Base-by-base conservation (phyloP, 2,329 filamentous ascomycete genomes). In the Calonectria pseudoreteaudii region DNA sequence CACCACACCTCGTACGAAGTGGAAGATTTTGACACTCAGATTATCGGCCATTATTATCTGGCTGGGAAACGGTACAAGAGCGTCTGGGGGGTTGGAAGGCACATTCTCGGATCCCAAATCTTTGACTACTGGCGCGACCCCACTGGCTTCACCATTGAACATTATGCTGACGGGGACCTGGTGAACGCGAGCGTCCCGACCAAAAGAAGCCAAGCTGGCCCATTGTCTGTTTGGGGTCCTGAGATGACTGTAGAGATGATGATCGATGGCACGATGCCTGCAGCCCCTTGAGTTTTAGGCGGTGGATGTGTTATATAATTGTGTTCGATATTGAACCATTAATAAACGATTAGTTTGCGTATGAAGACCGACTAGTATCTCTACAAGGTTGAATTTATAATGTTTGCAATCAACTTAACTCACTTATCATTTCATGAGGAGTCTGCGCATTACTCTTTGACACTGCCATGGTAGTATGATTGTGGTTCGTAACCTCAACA, bases 141-240 rank as follows among this genome's bases (percentile, higher is more conserved):
- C 2, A 71, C 34, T 16, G 68, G 68, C 1, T 66, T 58, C 50
- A 71, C 89, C 81, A 82, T 91, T 60, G 90, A 91, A 80, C 90
- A 91, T 77, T 93, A 93, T 79, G 88, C 90, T 0, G 91, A 93
- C 82, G 91, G 91, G 0, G 91, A 93, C 82, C 69, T 91, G 65
- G 90, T 92, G 0, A 91, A 91, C 14, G 49, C 36, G 7, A 20
- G 65, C 9, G 4, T 49, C 5, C 47, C 14, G 9, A 62, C 53
- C 1, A 66, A 70, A 26, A 50, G 68, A 11, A 50, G 41, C 44
- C 28, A 28, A 30, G 67, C 53, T 13, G 67, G 68, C 3, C 68
- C 47, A 7, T n/a, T 56, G 26, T 26, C 68, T 3, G 49, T 70
- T 8, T 70, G 68, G 68, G 68, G 68, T 9, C 68, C 68, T 10